phyloP scores from a whole-genome alignment of 768 basidiomycete genomes.

The Lentinula aciculospora region DNA sequence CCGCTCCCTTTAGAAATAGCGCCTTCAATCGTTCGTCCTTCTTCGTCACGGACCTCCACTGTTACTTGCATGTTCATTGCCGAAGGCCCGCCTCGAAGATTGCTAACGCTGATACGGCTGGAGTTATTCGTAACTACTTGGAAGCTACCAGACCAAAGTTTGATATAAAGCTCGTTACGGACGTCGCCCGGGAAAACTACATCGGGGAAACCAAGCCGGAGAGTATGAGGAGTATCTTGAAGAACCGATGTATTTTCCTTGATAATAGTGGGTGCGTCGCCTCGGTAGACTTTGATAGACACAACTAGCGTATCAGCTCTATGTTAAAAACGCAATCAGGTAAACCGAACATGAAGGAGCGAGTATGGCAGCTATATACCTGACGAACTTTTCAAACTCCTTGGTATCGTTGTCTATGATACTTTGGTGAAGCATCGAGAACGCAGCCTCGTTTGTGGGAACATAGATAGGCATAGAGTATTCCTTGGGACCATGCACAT shows the following conservation, averaged over 20 bases:
- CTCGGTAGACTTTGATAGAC: conserved; percentile 81
- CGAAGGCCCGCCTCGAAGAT: conserved; percentile 50
- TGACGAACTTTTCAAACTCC: conserved; percentile 78
- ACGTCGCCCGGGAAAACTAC: conserved; percentile 90
- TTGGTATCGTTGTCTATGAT: conserved; percentile 75
- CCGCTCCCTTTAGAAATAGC: conserved; percentile 82
- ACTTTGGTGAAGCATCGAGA: conserved; percentile 93
- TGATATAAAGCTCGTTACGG: conserved; percentile 95
- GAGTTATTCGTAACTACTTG: conserved; percentile 41
- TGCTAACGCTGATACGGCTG: conserved; percentile 51
- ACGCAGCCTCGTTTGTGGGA: conserved; percentile 76
- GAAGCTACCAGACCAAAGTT: conserved; percentile 94
- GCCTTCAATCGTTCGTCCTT: conserved; percentile 63
- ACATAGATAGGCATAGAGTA: conserved; percentile 85
- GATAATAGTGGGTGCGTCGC: conserved; percentile 68
- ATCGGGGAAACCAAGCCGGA: conserved; percentile 91
- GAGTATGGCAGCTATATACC: conserved; percentile 42
- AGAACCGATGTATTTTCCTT: conserved; percentile 82
- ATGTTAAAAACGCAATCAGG: conserved; percentile 1
- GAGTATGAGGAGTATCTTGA: conserved; percentile 74
- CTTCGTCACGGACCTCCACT: conserved; percentile 76
- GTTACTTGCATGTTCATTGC: conserved; percentile 81
- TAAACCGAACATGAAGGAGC: background rate
- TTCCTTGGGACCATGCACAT: conserved; percentile 64
- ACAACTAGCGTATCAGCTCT: conserved; percentile 88